Evolutionary conservation across 805 yeast species (phyloP), one percentile per base, ranked within the genome.

Genomic region (Nakazawaea wyomingensis): DNA sequence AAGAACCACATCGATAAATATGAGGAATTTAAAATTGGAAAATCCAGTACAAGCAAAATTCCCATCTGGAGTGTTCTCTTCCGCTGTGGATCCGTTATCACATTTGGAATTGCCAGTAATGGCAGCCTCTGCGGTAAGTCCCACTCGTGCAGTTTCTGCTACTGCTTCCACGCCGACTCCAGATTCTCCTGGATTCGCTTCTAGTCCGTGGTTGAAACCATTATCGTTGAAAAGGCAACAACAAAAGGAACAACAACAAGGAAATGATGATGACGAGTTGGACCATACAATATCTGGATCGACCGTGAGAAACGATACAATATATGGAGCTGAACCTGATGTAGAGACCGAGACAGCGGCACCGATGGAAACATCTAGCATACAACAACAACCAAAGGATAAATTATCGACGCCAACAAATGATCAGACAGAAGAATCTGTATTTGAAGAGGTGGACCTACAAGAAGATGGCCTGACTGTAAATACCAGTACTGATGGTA

Each of bases 1-100:
- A 18, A 51, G 41, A 11, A 49, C 44, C 61, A 63, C 45, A 53
- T 52, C 30, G 35, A 22, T 63, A 14, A 52, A 48, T 34, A 41
- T 55, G 26, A 50, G 53, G 30, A 47, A 48, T 1, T 47, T 62
- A 42, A 44, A 48, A 21, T 53, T 64, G 19, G 65, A 63, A 20
- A 63, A 63, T 42, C 69, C 69, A 1, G 66, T 64, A n/a, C 47
- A 50, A 22, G 61, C 67, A 0, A 51, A 47, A 32, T 54, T 60
- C 3, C 45, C 53, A n/a, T 48, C 54, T 2, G 69, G 69, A 6
- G 51, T 64, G 50, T 64, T 62, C 47, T 48, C 45, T 5, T 46
- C 55, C 2, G 56, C 66, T 7, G 21, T 33, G 5, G 49, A 46
- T 28, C 44, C 45, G 3, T 28, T 40, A 18, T 33, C 31, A 10